Evolutionary conservation across 148 eudicot species (phyloP).

Genomic region (Salicornia ramosissima): DNA sequence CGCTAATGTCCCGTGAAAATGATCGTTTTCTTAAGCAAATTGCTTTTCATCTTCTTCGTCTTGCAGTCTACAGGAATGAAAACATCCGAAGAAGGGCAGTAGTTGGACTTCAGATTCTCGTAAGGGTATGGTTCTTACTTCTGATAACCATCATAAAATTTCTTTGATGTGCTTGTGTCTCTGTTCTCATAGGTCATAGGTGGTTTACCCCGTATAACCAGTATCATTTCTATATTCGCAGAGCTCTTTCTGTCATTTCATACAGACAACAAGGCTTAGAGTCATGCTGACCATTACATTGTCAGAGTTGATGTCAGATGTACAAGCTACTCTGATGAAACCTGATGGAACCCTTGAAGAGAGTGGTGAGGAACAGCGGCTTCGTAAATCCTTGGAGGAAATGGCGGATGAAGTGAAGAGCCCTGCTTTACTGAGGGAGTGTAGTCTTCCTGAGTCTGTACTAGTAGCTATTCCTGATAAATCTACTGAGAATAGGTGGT

Average conservation of each 20-base stretch:
- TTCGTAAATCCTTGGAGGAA: slow-evolving; percentile 84
- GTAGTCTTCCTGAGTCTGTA: slow-evolving; percentile 70
- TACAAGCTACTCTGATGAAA: slow-evolving; percentile 93
- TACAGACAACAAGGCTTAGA: slow-evolving; percentile 82
- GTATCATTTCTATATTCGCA: slow-evolving; percentile 34
- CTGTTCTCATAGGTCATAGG: neutral
- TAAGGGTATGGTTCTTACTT: slow-evolving; percentile 58
- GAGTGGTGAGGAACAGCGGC: slow-evolving; percentile 92
- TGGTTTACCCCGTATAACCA: neutral
- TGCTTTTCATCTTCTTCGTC: slow-evolving; percentile 97
- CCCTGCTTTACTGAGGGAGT: slow-evolving; percentile 50
- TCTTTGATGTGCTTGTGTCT: neutral
- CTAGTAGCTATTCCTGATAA: slow-evolving; percentile 55
- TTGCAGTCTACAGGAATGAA: slow-evolving; percentile 88
- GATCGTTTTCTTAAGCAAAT: slow-evolving; percentile 96
- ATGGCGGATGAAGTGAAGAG: slow-evolving; percentile 86
- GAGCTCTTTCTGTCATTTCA: slow-evolving; percentile 86
- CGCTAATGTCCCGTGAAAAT: slow-evolving; percentile 92
- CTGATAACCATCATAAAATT: neutral
- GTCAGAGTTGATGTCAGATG: slow-evolving; percentile 98
- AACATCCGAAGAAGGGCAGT: slow-evolving; percentile 84
- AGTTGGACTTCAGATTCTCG: slow-evolving; percentile 91
- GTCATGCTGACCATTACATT: slow-evolving; percentile 93
- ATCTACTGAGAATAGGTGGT: slow-evolving; percentile 61
- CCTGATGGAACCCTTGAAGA: slow-evolving; percentile 98